Base-by-base conservation (phyloP, 108 stramenopile genomes). In the Skeletonema grethae region DNA sequence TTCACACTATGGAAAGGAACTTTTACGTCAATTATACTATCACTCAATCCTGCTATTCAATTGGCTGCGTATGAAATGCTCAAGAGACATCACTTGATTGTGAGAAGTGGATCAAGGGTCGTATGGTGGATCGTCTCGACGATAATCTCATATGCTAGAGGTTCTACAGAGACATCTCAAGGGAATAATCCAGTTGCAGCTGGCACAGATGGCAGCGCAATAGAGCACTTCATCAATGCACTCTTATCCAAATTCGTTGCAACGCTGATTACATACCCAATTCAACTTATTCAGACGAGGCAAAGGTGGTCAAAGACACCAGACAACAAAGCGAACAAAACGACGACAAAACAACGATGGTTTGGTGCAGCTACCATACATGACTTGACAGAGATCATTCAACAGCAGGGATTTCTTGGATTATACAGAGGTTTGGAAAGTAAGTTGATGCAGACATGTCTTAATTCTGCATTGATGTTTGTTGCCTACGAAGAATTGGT, bases 41-140 rank as follows among this genome's bases (percentile, higher is more conserved):
- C 86, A 15, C 80, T 82, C n/a, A 88, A 88, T 61, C 87, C 87
- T 15, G 82, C 83, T 15, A 83, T 88, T 34, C 87, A 88, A 80
- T 85, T 84, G 34, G 83, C 80, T 25, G 79, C 79, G 20, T 88
- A 88, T 67, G 87, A 88, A 48, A 43, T 63, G 57, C 72, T 88
- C 43, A 88, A 88, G 67, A 76, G 77, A 24, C 24, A 57, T 18
- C 45, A 78, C 13, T 61, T 78, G 28, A 65, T 65, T 53, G 31
- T 72, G 4, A 43, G 41, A 15, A 43, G 15, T 43, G 41, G 41
- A 43, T 43, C 41, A n/a, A 43, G 41, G 41, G 50, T 53, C 1
- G 7, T 22, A 9, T 22, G 20, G 18, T 53, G 50, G 50, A 53
- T 53, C 0, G 8, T 53, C 50, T 53, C 50, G 7, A 53, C 8